Evolutionary conservation across 1,139 yeast genomes (phyloP).

Genomic region (Debaryomycetaceae sp.): DNA sequence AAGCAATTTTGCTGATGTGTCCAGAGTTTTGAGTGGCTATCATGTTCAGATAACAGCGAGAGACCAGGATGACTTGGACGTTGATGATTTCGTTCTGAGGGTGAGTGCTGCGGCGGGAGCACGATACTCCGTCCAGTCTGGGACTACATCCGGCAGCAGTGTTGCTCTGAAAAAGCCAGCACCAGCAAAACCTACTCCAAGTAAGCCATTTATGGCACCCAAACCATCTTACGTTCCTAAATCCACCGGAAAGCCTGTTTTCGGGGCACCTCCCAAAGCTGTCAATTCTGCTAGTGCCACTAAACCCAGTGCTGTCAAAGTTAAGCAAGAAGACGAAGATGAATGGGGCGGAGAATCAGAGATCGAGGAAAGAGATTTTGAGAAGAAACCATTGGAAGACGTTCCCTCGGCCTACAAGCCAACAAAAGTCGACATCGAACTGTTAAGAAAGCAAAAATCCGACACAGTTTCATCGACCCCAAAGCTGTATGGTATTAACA

Average conservation of each 20-base stretch:
- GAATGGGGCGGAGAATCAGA: conserved; percentile 67
- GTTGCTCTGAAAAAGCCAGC: conserved; percentile 2
- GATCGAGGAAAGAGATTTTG: conserved; percentile 67
- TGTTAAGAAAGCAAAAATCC: conserved; percentile 44
- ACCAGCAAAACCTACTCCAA: conserved; percentile 16
- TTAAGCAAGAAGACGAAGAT: conserved; percentile 40
- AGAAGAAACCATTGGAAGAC: conserved; percentile 55
- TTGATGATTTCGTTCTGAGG: conserved; percentile 67
- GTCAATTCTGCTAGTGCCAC: conserved; percentile 8
- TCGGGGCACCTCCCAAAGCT: conserved; percentile 23
- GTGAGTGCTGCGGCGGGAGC: conserved; percentile 95
- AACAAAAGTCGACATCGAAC: conserved; percentile 45
- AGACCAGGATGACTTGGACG: conserved; percentile 84
- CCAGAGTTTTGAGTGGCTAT: conserved; percentile 70
- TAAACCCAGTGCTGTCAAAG: conserved; percentile 9
- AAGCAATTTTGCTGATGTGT: conserved; percentile 68
- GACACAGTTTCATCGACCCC: conserved; percentile 46
- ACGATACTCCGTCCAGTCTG: conserved; percentile 67
- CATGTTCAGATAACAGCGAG: conserved; percentile 98
- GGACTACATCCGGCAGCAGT: conserved; percentile 8
- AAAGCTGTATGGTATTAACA: conserved; percentile 16
- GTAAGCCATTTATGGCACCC: conserved; percentile 17
- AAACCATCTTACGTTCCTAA: conserved; percentile 33
- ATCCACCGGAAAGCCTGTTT: conserved; percentile 41
- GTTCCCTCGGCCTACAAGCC: conserved; percentile 71